Base-by-base conservation (phyloP, 176 grass and related monocot species). In the Neostapfia colusana region DNA sequence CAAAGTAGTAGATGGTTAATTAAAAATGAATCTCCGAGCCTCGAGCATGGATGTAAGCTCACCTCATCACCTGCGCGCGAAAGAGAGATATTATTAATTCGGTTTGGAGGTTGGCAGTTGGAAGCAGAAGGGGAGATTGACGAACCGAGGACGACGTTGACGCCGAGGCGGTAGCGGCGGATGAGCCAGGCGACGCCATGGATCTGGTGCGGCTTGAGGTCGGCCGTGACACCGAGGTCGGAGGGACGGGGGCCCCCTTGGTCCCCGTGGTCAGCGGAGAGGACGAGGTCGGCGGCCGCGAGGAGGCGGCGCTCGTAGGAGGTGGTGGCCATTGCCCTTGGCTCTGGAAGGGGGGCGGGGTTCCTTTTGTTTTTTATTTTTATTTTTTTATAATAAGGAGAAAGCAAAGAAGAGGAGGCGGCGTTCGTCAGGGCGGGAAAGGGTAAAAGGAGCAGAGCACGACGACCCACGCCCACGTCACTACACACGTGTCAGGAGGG, bases 191-290 rank as follows among this genome's bases (percentile, higher is more conserved):
- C 81, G 23, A 91, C 70, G 70, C 91, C 91, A 53, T 97, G 72
- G 34, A 93, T 61, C 88, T 97, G 94, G 84, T 97, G 86, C 23
- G 84, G 88, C 64, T 88, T 97, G 74, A 97, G 86, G 54, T 87
- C 76, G 24, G 86, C 94, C 61, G 81, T 85, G 49, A 93, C 63
- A 12, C 91, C 86, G 46, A 91, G 69, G 55, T 93, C 77, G 40
- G 28, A 9, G 36, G 63, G 44, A 28, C 65, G 23, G 75, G 3
- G 28, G 68, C 0, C 36, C 11, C 12, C 59, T 14, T 40, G 31
- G 42, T n/a, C 23, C 13, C 17, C 28, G 50, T 15, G 74, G 36
- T 93, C 86, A 36, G 55, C 59, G 49, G 84, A 83, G 78, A 89
- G 74, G 41, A 91, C 71, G 67, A 93, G 20, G 67, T 97, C 78